Conservation (phyloP, 192 early-diverging fungal species). For the Backusella macrospora region DNA sequence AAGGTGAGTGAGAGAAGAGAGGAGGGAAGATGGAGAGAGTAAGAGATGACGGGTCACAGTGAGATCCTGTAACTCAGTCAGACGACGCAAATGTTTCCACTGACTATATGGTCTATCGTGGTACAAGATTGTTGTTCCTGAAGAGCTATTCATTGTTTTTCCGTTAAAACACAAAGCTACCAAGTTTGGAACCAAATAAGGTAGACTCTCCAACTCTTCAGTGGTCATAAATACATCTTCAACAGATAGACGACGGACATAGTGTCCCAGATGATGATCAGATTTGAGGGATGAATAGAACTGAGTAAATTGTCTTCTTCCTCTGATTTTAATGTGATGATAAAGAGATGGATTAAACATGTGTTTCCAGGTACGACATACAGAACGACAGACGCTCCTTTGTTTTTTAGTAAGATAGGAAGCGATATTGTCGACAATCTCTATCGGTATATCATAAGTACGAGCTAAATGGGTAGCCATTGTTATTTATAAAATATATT, state of each 20-base stretch:
- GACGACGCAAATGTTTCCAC: conserved; percentile 3
- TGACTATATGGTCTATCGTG: not conserved
- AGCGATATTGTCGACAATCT: conserved; percentile 3
- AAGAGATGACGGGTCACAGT: not conserved
- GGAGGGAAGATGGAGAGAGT: not conserved
- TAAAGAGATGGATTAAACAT: conserved; percentile 15
- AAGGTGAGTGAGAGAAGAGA: conserved; percentile 8
- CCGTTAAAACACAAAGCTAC: conserved; percentile 5
- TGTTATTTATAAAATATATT: not conserved
- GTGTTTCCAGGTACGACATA: not conserved
- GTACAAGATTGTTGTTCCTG: not conserved
- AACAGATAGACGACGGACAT: not conserved
- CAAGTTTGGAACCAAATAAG: not conserved
- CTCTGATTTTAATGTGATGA: not conserved
- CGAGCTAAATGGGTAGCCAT: conserved; percentile 8
- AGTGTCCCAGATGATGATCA: not conserved
- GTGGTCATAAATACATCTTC: conserved; percentile 14
- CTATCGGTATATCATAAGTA: conserved; percentile 10
- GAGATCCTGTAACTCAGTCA: conserved; percentile 13
- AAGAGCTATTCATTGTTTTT: not conserved
- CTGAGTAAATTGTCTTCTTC: not conserved
- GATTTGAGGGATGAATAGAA: not conserved
- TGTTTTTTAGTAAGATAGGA: conserved; percentile 14
- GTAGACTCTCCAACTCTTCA: conserved; percentile 4
- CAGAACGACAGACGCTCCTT: conserved; percentile 10